Conservation (phyloP, 805 yeast species). For the Ogataea methylovora region DNA sequence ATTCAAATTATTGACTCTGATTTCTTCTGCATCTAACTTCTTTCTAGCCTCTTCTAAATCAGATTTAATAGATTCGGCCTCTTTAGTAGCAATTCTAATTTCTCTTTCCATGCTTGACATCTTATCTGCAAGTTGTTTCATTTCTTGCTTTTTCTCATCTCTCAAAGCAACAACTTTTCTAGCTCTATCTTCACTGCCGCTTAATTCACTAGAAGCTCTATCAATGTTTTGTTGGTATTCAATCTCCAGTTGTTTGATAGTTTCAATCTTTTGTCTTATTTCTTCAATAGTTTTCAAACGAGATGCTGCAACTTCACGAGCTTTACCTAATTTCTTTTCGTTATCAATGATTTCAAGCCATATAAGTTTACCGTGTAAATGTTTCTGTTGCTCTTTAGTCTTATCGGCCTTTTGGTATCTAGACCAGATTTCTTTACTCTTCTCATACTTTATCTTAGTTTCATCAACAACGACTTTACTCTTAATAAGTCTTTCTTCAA, state of each 20-base stretch:
- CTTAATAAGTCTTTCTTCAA: constrained; percentile 32
- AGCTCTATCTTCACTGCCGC: too few species aligned
- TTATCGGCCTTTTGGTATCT: constrained; percentile 34
- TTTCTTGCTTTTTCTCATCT: constrained; percentile 13
- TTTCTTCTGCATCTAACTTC: constrained; percentile 24
- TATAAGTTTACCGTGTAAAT: constrained; percentile 38
- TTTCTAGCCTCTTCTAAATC: constrained; percentile 18
- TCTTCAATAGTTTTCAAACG: constrained; percentile 8
- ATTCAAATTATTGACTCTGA: constrained; percentile 29
- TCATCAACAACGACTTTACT: constrained; percentile 31
- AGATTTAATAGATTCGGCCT: constrained; percentile 1
- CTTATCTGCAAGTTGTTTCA: constrained; percentile 12
- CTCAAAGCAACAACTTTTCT: too few species aligned
- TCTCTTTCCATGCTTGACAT: constrained; percentile 11
- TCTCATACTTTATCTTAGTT: constrained; percentile 32
- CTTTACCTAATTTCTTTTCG: constrained; percentile 15
- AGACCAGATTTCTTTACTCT: constrained; percentile 32
- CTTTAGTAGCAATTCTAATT: too few species aligned
- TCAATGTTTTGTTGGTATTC: constrained; percentile 11
- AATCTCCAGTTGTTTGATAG: too few species aligned
- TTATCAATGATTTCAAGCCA: constrained; percentile 36
- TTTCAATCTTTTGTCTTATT: background rate
- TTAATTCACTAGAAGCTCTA: too few species aligned
- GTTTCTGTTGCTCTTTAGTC: constrained; percentile 29
- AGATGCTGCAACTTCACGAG: constrained; percentile 10